These are phyloP conservation scores for Litchi chinensis DNA, from an alignment of 345 rosid species.

Conservation along the genomic window DNA sequence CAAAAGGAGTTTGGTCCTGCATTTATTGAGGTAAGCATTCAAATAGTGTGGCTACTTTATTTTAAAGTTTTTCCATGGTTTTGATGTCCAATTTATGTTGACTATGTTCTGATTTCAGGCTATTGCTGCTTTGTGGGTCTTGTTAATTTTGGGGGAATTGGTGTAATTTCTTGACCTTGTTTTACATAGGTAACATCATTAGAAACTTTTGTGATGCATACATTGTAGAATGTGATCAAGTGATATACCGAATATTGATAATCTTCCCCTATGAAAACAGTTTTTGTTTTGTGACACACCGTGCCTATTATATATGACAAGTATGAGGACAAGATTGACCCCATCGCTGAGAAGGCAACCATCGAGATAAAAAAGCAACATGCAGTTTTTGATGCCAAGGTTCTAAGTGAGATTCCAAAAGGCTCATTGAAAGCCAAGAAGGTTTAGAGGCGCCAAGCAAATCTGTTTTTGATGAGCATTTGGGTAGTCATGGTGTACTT, in stretches of 20 bases:
- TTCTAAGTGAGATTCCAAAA: constrained; percentile 54
- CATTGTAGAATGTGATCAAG: too few relatives aligned
- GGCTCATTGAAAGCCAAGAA: constrained; percentile 54
- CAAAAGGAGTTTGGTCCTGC: too few relatives aligned
- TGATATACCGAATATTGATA: not conserved
- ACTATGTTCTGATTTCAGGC: constrained; percentile 42
- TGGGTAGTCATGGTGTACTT: constrained; percentile 2
- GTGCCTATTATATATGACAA: constrained; percentile 77
- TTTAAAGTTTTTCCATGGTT: too few relatives aligned
- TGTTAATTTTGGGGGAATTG: too few relatives aligned
- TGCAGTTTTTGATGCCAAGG: constrained; percentile 63
- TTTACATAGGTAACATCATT: too few relatives aligned
- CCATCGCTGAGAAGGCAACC: constrained; percentile 69
- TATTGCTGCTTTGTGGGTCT: constrained; percentile 61
- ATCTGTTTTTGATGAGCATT: not conserved
- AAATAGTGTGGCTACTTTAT: not conserved
- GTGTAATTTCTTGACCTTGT: too few relatives aligned
- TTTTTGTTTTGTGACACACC: constrained; percentile 61
- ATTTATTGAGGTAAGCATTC: constrained; percentile 71
- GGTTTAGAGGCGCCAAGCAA: constrained; percentile 17
- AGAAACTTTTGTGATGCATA: too few relatives aligned
- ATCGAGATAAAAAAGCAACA: constrained; percentile 63
- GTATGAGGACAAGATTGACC: constrained; percentile 80
- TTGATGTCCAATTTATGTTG: too few relatives aligned
- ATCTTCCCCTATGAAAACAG: constrained; percentile 35